A percentile compares a stretch with the other conserved stretches of the same genome.
Conservation (phyloP, 2,329 filamentous ascomycete species). For the Bipolaris victoriae region DNA sequence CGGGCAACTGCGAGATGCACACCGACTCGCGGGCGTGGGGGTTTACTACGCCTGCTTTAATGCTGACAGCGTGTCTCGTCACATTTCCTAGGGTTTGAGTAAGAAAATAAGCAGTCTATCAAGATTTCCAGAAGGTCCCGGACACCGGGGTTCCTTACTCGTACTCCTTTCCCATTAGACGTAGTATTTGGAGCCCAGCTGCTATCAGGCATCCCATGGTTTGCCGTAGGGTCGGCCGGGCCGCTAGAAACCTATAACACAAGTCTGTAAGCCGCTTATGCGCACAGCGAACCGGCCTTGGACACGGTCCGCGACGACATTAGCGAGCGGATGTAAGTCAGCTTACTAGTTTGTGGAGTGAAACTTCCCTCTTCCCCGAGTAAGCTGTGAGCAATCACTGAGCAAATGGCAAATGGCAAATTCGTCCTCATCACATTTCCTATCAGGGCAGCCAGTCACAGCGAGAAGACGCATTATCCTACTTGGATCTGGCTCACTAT, state of each 20-base stretch:
- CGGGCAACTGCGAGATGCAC: constrained; percentile 1
- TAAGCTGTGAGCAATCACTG: constrained; percentile 3
- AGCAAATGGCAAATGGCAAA: constrained; percentile 6
- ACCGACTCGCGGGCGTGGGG: constrained; percentile 7
- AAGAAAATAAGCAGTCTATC: constrained; percentile 7
- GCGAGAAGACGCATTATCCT: neutral
- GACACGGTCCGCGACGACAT: constrained; percentile 10
- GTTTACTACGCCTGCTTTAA: neutral
- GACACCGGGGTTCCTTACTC: neutral
- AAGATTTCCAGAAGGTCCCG: neutral
- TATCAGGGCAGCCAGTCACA: constrained; percentile 6
- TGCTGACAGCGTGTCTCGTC: constrained; percentile 3
- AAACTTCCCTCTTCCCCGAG: constrained; percentile 1
- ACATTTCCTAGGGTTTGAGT: neutral
- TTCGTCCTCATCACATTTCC: constrained; percentile 1
- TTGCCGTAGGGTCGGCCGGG: constrained; percentile 6
- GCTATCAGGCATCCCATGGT: constrained; percentile 5
- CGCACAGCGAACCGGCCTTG: constrained; percentile 4
- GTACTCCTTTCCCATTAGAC: constrained; percentile 1
- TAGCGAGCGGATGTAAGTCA: constrained; percentile 20
- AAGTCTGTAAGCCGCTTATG: constrained; percentile 2
- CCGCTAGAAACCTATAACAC: constrained; percentile 2
- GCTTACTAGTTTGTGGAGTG: constrained; percentile 19
- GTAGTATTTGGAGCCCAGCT: neutral
- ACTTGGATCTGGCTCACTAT: neutral